Evolutionary conservation across 1,139 yeast genomes (phyloP), one percentile per base, ranked within the genome.

Genomic region (Scheffersomyces stambukii): DNA sequence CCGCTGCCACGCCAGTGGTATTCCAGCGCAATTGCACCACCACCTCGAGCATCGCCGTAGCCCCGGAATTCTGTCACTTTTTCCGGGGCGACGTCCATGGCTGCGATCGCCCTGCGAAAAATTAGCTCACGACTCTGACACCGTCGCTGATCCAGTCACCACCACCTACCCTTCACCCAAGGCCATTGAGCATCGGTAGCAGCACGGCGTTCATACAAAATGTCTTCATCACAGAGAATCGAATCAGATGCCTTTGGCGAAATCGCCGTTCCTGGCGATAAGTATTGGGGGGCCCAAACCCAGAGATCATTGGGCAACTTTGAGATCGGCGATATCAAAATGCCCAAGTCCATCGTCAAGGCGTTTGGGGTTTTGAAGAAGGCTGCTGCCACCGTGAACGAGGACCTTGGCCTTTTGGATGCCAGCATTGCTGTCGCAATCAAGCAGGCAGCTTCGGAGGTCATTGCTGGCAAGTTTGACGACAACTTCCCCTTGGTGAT

Each of bases 261-360:
- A 53, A 82, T 91, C 50, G 84, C 84, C 52, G 97, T 89, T 30
- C 94, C 88, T 35, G 64, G 75, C 37, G 72, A 82, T 52, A 80
- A 77, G 55, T 89, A 89, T 70, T 89, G 95, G 85, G 97, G 98
- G 38, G 97, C 98, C 24, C 98, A 91, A 66, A 91, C 98, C 37
- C 96, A 93, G 59, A 77, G 95, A 61, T 81, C 97, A 9, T 73
- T 79, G 48, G 83, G 81, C 63, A 91, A 91, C 72, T 91, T 91
- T 70, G 84, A 88, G 60, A 91, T 91, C 51, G 98, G 98, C 43
- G 97, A 96, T 33, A 70, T 73, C 16, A 74, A 75, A 41, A 81
- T 91, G 81, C 98, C 98, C 29, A 77, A 77, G 45, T 96, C 98
- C 19, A 71, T 91, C 36, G 81, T 91, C 46, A 75, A 72, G 47